phyloP scores from a whole-genome alignment of 371 early-diverging fungal genomes.

The Scutellospora calospora region DNA sequence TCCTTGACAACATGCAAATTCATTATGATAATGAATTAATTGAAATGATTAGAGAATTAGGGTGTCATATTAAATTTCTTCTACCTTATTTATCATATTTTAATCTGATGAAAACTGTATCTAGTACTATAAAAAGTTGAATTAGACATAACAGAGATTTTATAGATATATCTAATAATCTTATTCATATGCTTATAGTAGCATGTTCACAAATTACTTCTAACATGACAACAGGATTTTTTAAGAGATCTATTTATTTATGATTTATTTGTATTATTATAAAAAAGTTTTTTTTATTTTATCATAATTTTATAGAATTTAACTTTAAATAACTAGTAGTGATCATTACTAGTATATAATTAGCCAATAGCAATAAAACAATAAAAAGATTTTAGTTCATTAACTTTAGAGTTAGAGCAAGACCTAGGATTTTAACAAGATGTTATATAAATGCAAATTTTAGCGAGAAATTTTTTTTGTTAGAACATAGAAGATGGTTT shows the following conservation, averaged over 20 bases:
- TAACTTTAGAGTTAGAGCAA: too few relatives aligned
- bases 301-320: too few relatives aligned
- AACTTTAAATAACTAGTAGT: too few relatives aligned
- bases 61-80: conserved; percentile 7
- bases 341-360: too few relatives aligned
- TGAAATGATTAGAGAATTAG: background rate
- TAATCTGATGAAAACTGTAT: conserved; percentile 14
- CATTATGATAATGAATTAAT: background rate
- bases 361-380: too few relatives aligned
- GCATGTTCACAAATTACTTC: conserved; percentile 22
- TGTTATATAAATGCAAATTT: too few relatives aligned
- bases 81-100: conserved; percentile 7
- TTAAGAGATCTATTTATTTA: background rate
- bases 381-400: too few relatives aligned
- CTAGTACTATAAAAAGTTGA: conserved; percentile 24
- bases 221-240: background rate
- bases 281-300: too few relatives aligned
- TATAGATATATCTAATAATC: background rate
- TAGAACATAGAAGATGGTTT: too few relatives aligned
- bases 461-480: too few relatives aligned
- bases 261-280: too few relatives aligned
- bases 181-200: background rate
- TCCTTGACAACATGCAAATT: conserved; percentile 11
- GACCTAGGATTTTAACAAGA: too few relatives aligned
- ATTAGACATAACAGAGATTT: background rate